A percentile compares a stretch with the other conserved stretches of the same genome.
These are phyloP conservation scores for Backusella australiensis DNA, from an alignment of 192 early-diverging fungal genomes.

Conservation along the genomic window DNA sequence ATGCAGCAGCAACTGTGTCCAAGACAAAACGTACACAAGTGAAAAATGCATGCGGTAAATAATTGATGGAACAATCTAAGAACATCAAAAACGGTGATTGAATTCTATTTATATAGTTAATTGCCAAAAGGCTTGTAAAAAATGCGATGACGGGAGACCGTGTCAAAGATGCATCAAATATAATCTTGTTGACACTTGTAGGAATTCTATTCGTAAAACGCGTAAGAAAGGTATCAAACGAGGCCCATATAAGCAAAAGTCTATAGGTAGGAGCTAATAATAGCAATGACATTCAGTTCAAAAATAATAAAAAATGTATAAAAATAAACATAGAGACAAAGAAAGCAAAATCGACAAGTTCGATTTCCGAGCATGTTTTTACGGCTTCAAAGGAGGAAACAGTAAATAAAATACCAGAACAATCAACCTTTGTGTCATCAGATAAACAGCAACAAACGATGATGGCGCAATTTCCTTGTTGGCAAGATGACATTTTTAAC, in stretches of 20 bases:
- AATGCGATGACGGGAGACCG: conserved; percentile 82
- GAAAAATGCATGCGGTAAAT: conserved; percentile 88
- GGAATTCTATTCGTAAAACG: conserved; percentile 75
- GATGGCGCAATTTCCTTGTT: not conserved
- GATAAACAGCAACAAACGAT: not conserved
- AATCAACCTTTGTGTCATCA: not conserved
- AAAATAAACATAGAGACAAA: not conserved
- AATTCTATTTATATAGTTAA: conserved; percentile 50
- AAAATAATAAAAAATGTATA: not conserved
- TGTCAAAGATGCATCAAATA: conserved; percentile 80
- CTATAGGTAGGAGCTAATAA: conserved; percentile 1
- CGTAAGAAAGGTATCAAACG: conserved; percentile 80
- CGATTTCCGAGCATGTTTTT: not conserved
- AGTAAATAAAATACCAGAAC: not conserved
- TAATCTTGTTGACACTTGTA: conserved; percentile 62
- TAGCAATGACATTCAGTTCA: not conserved
- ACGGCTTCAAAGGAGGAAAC: not conserved
- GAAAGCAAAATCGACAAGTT: not conserved
- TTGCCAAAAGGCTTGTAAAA: conserved; percentile 89
- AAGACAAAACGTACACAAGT: conserved; percentile 66
- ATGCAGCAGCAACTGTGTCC: not conserved
- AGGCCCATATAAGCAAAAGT: conserved; percentile 72
- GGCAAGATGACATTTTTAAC: not conserved
- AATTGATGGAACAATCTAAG: not conserved
- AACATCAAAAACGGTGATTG: not conserved